Evolutionary conservation across 177 flowering plant genomes (phyloP), one percentile per base, ranked within the genome.

Genomic region (Vitis hybrid): DNA sequence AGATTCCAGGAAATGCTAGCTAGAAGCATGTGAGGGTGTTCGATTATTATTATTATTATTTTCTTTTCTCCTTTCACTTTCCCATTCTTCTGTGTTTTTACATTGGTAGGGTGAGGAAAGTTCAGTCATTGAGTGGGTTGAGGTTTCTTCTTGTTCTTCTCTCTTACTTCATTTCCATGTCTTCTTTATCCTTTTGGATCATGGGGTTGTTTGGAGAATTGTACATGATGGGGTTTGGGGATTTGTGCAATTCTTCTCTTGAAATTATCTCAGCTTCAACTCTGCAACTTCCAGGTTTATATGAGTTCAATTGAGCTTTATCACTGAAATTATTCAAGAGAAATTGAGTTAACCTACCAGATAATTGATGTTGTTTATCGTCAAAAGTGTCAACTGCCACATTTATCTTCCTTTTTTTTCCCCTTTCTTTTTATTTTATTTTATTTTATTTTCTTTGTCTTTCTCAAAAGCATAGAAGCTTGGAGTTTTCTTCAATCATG

Each of bases 1-100:
- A 87, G 90, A 74, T 93, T 81, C 73, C 96, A 93, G 70, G 99
- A 93, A 60, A 90, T 93, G 97, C 78, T 96, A 73, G 94, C 91
- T 59, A 91, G 97, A 84, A 85, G 99, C 82, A 65, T 87, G 78
- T 93, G 80, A 86, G 10, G 48, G 62, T 48, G 56, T 5, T 8
- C 1, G 15, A 21, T 67, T 4, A 2, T 16, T 15, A 7, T 57
- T 16, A 5, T 4, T 64, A 45, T 56, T 67, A 11, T 39, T 57
- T 49, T 49, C 48, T 22, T 18, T 72, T 29, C n/a, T 63, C 18
- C 29, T 11, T 62, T 51, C 14, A 31, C 66, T 76, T 59, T 67
- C 66, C 29, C 60, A 29, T 50, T 70, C 11, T 56, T 58, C 52
- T 61, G 8, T 62, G 62, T 56, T n/a, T 7, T 39, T n/a, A 48